Base-by-base conservation (phyloP, 2,329 filamentous ascomycete species). In the Didymella lethalis region DNA sequence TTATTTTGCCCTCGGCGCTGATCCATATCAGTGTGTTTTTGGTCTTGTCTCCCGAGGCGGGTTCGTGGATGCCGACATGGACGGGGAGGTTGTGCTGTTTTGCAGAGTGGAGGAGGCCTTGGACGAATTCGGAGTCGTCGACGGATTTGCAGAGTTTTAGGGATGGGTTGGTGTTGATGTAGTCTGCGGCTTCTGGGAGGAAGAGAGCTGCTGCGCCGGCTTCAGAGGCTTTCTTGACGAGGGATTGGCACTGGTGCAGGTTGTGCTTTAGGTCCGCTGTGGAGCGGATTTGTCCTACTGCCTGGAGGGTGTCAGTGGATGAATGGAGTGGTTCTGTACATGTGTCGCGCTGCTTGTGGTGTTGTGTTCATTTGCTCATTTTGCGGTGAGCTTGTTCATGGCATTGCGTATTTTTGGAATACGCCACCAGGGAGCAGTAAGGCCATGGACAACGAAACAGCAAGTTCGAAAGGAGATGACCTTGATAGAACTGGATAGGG, bases 151-250 rank as follows among this genome's bases (percentile, higher is more conserved):
- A 92, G 10, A 97, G 87, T 4, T 86, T 83, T 68, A 93, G 88
- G 11, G 85, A 76, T 2, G 88, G 82, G 0, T 87, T 88, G 1
- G 84, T 82, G 20, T 87, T 90, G 69, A 97, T 93, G 63, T 97
- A 97, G 80, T 97, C 93, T 56, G 87, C 87, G 25, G 94, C 94
- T 83, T 97, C 94, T 12, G 94, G 94, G 52, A 97, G 88, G 80
- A 98, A 97, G 48, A 97, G 85, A 18, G 90, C 87, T 86, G 91
- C 90, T 54, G 93, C 93, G 44, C 92, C 92, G 56, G 88, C 88
- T 28, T 83, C 81, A 10, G 89, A 88, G 34, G 94, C 93, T 74
- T 90, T 90, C 57, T 83, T 82, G 54, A 95, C 84, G 45, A 97
- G 83, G 40, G 78, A 81, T 61, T 88, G 86, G 77, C 92, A 96